phyloP scores from a whole-genome alignment of 768 basidiomycete genomes.

The Tulasnella sp. region DNA sequence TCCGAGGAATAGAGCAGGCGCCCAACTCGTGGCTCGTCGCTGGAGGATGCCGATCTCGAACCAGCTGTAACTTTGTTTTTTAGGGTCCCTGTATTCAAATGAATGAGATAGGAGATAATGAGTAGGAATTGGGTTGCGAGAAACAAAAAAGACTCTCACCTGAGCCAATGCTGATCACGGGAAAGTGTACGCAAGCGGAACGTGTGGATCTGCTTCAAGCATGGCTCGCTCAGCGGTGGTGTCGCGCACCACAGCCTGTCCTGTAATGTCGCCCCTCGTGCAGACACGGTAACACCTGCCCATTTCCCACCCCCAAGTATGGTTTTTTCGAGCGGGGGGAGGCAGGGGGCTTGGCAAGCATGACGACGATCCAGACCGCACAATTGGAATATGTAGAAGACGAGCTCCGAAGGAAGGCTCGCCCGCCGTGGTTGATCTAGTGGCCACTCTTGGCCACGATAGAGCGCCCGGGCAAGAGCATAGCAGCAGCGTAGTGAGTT shows the following conservation, averaged over 20 bases:
- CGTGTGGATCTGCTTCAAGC: neutral
- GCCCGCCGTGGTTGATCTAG: neutral
- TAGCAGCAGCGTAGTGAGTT: neutral
- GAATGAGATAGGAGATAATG: neutral
- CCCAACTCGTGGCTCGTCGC: neutral
- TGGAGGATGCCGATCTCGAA: conserved; percentile 5
- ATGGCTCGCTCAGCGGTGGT: neutral
- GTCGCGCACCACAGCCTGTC: neutral
- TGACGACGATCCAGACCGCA: neutral
- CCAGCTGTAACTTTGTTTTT: conserved; percentile 5
- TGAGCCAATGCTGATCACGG: conserved; percentile 4
- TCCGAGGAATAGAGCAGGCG: too few relatives aligned
- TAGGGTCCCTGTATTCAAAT: neutral
- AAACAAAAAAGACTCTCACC: neutral
- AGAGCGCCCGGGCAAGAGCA: neutral
- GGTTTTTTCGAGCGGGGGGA: neutral
- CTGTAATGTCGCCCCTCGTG: neutral
- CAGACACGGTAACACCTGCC: neutral
- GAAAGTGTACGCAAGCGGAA: neutral
- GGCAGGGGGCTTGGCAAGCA: neutral
- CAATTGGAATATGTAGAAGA: neutral
- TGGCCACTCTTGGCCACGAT: neutral
- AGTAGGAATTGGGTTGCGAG: neutral
- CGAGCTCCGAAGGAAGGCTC: neutral
- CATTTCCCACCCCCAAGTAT: neutral